Evolutionary conservation across 495 filamentous ascomycete genomes (phyloP), one percentile per base, ranked within the genome.

Genomic region (Trichocladium uniseriatum): DNA sequence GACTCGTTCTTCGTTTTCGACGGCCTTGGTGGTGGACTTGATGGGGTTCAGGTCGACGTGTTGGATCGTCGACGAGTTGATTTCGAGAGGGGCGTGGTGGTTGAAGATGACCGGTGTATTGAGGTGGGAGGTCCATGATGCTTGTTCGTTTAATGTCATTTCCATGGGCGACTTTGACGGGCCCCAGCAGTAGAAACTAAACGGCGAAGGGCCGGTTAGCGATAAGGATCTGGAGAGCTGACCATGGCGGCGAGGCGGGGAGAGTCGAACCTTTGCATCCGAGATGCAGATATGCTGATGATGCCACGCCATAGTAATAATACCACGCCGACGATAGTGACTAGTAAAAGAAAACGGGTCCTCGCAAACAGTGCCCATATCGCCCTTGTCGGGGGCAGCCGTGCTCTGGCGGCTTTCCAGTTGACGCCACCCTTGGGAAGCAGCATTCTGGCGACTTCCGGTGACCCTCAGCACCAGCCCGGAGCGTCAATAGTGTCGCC

Each of bases 111-210:
- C 86, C 32, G 92, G 92, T 8, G 92, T 97, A 52, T 88, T 81
- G 43, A 89, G 70, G 63, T 95, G 89, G 46, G 81, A 79, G 53
- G 86, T 83, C 92, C 92, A 98, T 50, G 83, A 78, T 39, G 79
- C 80, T 67, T 94, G 84, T 61, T 97, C 92, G 58, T 95, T 94
- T 20, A 83, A 69, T 28, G 81, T 78, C 86, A 98, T 95, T 35
- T 90, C 80, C 83, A 94, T 94, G 40, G 92, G 92, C 11, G 92
- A 75, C 71, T 90, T 95, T 10, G 84, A 77, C 8, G 92, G 90
- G 11, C 92, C 92, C 75, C 86, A 98, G 74, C 92, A 98, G 70
- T 94, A 95, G 67, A 94, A 97, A 67, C 94, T 96, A 64, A n/a
- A 32, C 45, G 3, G 36, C 24, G 48, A 28, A 18, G 21, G 19